These are phyloP conservation scores for Kingdonia uniflora DNA, from an alignment of 164 flowering plant species.

Conservation along the genomic window DNA sequence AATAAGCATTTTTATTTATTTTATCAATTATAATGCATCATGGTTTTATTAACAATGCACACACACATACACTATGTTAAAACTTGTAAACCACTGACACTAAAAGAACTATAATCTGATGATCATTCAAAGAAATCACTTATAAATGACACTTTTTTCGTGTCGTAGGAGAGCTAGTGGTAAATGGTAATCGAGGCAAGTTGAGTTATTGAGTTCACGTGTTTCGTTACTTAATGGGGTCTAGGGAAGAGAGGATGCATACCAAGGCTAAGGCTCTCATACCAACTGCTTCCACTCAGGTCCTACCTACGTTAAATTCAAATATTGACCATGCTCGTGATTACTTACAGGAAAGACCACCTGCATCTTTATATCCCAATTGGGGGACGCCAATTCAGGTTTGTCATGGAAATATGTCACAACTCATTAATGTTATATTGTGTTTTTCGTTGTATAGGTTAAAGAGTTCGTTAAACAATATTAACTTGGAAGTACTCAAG, in stretches of 20 bases:
- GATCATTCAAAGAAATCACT: no score
- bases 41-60: no score
- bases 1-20: no score
- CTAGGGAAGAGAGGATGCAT: slow-evolving; percentile 60
- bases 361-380: slow-evolving; percentile 32
- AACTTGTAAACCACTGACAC: no score
- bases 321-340: background rate
- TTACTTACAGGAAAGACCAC: slow-evolving; percentile 3
- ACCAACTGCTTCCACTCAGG: slow-evolving; percentile 11
- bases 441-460: background rate
- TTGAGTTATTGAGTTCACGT: background rate
- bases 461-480: background rate
- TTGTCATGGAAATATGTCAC: slow-evolving; percentile 6
- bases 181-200: background rate
- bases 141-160: no score
- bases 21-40: no score
- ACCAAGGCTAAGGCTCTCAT: slow-evolving; percentile 24
- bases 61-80: no score
- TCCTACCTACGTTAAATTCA: background rate
- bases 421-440: background rate
- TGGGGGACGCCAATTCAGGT: slow-evolving; percentile 92
- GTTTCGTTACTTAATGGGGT: slow-evolving; percentile 7
- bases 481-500: no score
- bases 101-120: no score
- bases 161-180: no score